Evolutionary conservation across 2,329 filamentous ascomycete genomes (phyloP).

Genomic region (Epicoccum sorghinum): DNA sequence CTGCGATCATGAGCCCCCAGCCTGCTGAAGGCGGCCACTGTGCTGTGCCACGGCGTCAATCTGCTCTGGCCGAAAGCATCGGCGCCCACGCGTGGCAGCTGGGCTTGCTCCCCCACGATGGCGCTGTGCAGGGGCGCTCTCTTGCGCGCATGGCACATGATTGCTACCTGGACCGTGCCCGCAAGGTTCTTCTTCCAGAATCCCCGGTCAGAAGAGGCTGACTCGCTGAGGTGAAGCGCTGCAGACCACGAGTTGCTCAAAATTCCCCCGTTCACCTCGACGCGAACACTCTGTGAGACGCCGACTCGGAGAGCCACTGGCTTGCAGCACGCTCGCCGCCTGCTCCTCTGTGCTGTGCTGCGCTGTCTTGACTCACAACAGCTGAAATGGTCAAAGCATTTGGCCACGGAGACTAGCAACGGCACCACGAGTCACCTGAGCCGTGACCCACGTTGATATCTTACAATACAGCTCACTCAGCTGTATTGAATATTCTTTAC

Average conservation of each 20-base stretch:
- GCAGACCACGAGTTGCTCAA: constrained; percentile 4
- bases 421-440: constrained; percentile 11
- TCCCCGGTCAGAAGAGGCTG: constrained; percentile 34
- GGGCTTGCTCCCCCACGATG: constrained; percentile 20
- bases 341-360: constrained; percentile 9
- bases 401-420: background rate
- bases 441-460: background rate
- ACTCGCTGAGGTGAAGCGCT: constrained; percentile 29
- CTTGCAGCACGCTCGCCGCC: constrained; percentile 3
- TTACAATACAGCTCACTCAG: constrained; percentile 38
- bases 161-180: constrained; percentile 29
- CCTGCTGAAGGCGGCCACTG: constrained; percentile 2
- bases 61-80: constrained; percentile 23
- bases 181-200: constrained; percentile 43
- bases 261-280: background rate
- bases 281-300: background rate
- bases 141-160: constrained; percentile 36
- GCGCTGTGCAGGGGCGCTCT: constrained; percentile 15
- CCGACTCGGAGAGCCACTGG: constrained; percentile 1
- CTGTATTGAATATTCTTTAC: constrained; percentile 22
- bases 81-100: constrained; percentile 27
- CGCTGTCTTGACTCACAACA: constrained; percentile 9
- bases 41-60: constrained; percentile 12
- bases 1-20: constrained; percentile 7
- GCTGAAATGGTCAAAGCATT: background rate